phyloP scores from a whole-genome alignment of 805 yeast species.

The Jamesozyma piceae region DNA sequence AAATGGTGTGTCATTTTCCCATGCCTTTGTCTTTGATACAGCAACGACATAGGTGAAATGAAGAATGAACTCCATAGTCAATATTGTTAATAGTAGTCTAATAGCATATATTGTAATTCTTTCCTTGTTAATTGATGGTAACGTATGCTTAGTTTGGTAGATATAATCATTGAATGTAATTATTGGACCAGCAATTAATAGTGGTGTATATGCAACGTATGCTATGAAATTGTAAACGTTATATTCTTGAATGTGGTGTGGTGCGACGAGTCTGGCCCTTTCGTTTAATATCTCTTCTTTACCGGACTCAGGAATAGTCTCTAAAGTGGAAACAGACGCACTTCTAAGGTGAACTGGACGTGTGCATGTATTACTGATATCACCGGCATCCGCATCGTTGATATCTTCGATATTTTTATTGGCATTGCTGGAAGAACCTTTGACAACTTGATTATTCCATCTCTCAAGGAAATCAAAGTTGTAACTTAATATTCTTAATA shows the following conservation, averaged over 20 bases:
- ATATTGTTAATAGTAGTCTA: slow-evolving; percentile 60
- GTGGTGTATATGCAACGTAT: slow-evolving; percentile 75
- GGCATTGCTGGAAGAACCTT: neutral
- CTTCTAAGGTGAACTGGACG: slow-evolving; percentile 4
- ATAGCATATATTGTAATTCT: slow-evolving; percentile 53
- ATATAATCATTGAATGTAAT: slow-evolving; percentile 85
- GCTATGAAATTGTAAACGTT: slow-evolving; percentile 57
- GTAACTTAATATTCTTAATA: slow-evolving; percentile 75
- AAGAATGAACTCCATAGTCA: slow-evolving; percentile 80
- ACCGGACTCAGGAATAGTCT: slow-evolving; percentile 14
- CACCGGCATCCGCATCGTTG: neutral
- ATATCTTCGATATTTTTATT: neutral
- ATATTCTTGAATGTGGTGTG: slow-evolving; percentile 54
- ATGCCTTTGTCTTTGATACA: slow-evolving; percentile 78
- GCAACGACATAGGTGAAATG: slow-evolving; percentile 93
- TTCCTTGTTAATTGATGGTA: slow-evolving; percentile 49
- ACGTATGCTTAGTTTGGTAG: slow-evolving; percentile 54
- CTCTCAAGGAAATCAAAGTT: slow-evolving; percentile 63
- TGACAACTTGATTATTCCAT: slow-evolving; percentile 38
- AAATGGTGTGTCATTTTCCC: slow-evolving; percentile 83
- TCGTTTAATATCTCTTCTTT: slow-evolving; percentile 37
- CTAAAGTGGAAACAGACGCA: slow-evolving; percentile 7
- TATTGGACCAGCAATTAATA: slow-evolving; percentile 92
- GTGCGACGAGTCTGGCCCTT: slow-evolving; percentile 54
- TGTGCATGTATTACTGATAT: neutral